Base-by-base conservation (phyloP, 192 early-diverging fungal species). In the Backusella australiensis region DNA sequence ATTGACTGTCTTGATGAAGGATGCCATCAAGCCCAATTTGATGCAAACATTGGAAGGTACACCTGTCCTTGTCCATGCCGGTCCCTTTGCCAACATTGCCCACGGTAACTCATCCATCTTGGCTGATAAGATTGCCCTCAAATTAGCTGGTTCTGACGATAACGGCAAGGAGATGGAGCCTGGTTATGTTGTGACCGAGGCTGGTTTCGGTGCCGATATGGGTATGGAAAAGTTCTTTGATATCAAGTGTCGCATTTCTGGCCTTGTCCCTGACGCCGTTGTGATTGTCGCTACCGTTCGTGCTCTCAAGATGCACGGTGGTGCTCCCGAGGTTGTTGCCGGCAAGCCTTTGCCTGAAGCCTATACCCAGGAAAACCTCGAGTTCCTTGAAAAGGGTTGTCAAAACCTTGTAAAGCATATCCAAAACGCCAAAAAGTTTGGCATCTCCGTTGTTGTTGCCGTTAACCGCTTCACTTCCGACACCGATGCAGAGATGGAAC, bases 41-140 rank as follows among this genome's bases (percentile, higher is more conserved):
- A 98, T 99, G 98, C 98, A 99, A 85, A 98, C 98, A 0, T 87
- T 99, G n/a, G 98, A 99, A 84, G 98, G 98, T 32, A 98, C 97
- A 9, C 98, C 98, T 2, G 95, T 98, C 34, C 93, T 99, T 86
- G 97, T 99, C 6, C 98, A 99, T 75, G 98, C 98, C 19, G 98
- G 98, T 12, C 98, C 98, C 2, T 99, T 99, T 80, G 98, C 98
- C 83, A 99, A 99, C 86, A 99, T 99, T 87, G 98, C 98, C 0
- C 96, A 97, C 76, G 98, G 98, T 46, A 99, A 99, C 85, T 95
- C 92, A 36, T 97, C 96, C 3, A 93, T 99, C 42, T 84, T 99
- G 34, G 95, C 98, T n/a, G 98, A 99, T 85, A 87, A 87, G 59
- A 96, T 99, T 84, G 98, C 97, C 14, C 89, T 99, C 71, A 96